A percentile compares a stretch with the other conserved stretches of the same genome.
Evolutionary conservation across 371 early-diverging fungal species (phyloP).

Genomic region (Mortierella sp.): DNA sequence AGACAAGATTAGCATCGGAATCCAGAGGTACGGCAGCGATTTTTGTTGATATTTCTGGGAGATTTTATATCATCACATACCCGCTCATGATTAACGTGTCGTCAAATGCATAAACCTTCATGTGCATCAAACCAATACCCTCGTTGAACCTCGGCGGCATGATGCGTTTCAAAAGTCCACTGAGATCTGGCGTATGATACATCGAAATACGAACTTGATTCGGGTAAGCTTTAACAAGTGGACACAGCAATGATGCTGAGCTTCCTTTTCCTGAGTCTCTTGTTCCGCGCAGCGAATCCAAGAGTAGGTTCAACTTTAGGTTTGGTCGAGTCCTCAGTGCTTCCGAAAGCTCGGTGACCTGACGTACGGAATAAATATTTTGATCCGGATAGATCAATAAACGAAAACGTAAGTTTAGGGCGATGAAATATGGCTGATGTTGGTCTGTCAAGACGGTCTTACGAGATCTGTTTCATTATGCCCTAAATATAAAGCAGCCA

Average conservation of each 20-base stretch:
- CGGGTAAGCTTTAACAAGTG: slow-evolving; percentile 76
- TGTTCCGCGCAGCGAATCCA: slow-evolving; percentile 92
- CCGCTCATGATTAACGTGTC: slow-evolving; percentile 90
- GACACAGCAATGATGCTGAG: slow-evolving; percentile 77
- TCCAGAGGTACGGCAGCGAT: no score
- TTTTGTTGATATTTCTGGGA: background rate
- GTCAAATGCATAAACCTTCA: slow-evolving; percentile 94
- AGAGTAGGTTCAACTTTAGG: slow-evolving; percentile 77
- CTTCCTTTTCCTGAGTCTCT: slow-evolving; percentile 72
- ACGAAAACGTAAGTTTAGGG: background rate
- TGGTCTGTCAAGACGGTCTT: slow-evolving; percentile 15
- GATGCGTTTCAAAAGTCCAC: slow-evolving; percentile 74
- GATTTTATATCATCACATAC: slow-evolving; percentile 59
- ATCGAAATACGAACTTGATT: slow-evolving; percentile 76
- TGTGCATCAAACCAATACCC: slow-evolving; percentile 93
- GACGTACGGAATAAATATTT: slow-evolving; percentile 1
- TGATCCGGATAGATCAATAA: background rate
- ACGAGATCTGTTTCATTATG: slow-evolving; percentile 84
- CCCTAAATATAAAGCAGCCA: slow-evolving; percentile 94
- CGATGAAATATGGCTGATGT: background rate
- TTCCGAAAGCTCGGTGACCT: slow-evolving; percentile 69
- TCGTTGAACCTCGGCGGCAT: slow-evolving; percentile 94
- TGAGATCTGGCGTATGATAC: slow-evolving; percentile 90
- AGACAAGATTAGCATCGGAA: background rate
- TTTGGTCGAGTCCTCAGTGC: slow-evolving; percentile 66